Conservation (phyloP, 1,139 yeast genomes). For the Yamadazyma blattariae region DNA sequence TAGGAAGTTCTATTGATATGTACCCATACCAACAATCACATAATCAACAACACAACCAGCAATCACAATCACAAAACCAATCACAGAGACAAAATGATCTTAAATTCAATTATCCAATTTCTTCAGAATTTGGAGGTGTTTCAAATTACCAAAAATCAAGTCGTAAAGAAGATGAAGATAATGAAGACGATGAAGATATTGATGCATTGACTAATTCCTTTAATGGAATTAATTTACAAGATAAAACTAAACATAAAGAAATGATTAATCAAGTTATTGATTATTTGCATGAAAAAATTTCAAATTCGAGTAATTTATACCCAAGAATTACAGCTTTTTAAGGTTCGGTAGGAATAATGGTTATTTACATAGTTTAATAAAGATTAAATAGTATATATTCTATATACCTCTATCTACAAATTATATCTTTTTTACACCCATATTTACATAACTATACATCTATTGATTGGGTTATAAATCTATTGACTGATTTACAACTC, state of each 20-base stretch:
- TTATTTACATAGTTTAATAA: no score
- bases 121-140: conserved; percentile 40
- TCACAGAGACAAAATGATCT: conserved; percentile 6
- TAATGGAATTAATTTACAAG: conserved; percentile 17
- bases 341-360: background rate
- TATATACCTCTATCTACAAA: no score
- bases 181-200: conserved; percentile 4
- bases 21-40: conserved; percentile 11
- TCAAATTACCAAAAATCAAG: conserved; percentile 39
- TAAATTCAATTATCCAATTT: conserved; percentile 19
- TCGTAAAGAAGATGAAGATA: conserved; percentile 16
- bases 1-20: conserved; percentile 39
- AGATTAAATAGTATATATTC: background rate
- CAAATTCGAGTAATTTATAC: conserved; percentile 25
- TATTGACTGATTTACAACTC: conserved; percentile 31
- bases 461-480: no score
- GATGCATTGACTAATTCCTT: conserved; percentile 16
- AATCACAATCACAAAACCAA: conserved; percentile 9
- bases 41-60: conserved; percentile 6
- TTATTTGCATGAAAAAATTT: conserved; percentile 13
- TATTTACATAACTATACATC: no score
- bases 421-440: no score
- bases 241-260: conserved; percentile 32
- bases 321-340: conserved; percentile 46
- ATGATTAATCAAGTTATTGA: conserved; percentile 23